A percentile compares a stretch with the other conserved stretches of the same genome.
These are phyloP conservation scores for Geosiphon pyriformis DNA, from an alignment of 192 early-diverging fungal genomes.

Conservation along the genomic window DNA sequence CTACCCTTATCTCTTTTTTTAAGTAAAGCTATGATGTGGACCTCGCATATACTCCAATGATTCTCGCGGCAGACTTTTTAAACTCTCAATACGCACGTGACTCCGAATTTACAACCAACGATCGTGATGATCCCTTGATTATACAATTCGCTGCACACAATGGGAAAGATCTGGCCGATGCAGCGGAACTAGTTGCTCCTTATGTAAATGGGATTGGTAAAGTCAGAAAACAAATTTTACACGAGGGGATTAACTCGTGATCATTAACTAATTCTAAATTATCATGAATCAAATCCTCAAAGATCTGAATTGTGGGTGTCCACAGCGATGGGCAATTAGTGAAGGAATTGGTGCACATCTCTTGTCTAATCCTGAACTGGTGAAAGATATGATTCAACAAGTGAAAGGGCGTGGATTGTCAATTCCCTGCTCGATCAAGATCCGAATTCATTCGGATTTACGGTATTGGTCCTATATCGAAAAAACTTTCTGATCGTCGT, in stretches of 20 bases:
- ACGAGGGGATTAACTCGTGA: neutral
- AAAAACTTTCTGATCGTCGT: no score
- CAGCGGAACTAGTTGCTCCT: constrained; percentile 74
- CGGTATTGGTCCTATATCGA: no score
- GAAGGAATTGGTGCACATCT: constrained; percentile 84
- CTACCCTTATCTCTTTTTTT: neutral
- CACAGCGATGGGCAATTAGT: constrained; percentile 91
- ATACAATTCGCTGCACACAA: constrained; percentile 92
- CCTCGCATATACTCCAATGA: constrained; percentile 94
- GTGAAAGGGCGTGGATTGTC: constrained; percentile 69
- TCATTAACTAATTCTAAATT: neutral
- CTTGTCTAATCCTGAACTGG: constrained; percentile 82
- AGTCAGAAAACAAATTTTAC: neutral
- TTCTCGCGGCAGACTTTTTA: constrained; percentile 87
- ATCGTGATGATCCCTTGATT: constrained; percentile 77
- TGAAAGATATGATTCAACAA: constrained; percentile 85
- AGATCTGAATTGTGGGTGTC: constrained; percentile 94
- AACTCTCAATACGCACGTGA: constrained; percentile 75
- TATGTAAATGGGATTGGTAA: constrained; percentile 63
- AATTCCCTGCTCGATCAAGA: constrained; percentile 83
- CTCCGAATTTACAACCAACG: constrained; percentile 77
- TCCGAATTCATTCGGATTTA: constrained; percentile 73
- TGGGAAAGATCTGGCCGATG: constrained; percentile 74
- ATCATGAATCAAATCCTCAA: constrained; percentile 3
- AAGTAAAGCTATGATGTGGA: constrained; percentile 87